Conservation (phyloP, 208 protist species). For the Sergeia podlipaevii region DNA sequence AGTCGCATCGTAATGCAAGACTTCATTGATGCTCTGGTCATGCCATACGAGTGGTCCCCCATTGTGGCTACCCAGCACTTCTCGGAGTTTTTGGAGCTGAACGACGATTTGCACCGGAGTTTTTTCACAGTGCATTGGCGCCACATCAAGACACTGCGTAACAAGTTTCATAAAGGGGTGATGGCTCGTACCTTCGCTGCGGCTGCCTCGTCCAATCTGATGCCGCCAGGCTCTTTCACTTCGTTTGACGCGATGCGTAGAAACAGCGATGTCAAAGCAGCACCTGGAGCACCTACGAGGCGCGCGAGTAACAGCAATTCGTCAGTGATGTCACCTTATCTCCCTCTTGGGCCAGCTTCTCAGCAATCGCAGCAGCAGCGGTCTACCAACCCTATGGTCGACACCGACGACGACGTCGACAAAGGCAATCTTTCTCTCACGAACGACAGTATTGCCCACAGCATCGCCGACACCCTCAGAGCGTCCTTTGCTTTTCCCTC, state of each 20-base stretch:
- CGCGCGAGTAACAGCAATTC: neutral
- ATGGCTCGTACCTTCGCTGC: slow-evolving; percentile 23
- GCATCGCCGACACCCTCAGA: too few relatives aligned
- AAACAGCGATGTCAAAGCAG: neutral
- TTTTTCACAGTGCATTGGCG: slow-evolving; percentile 26
- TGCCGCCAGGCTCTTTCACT: neutral
- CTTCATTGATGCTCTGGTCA: slow-evolving; percentile 40
- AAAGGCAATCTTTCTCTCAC: too few relatives aligned
- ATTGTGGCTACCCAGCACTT: slow-evolving; percentile 24
- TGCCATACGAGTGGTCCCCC: slow-evolving; percentile 28
- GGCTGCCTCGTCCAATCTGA: neutral
- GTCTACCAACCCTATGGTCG: too few relatives aligned
- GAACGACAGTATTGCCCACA: too few relatives aligned
- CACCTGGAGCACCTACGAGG: too few relatives aligned
- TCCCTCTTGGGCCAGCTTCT: too few relatives aligned
- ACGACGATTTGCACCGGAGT: slow-evolving; percentile 18
- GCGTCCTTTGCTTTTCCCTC: too few relatives aligned
- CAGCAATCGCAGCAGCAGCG: slow-evolving; percentile 4
- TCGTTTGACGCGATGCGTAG: neutral
- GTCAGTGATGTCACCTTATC: too few relatives aligned
- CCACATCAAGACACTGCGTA: slow-evolving; percentile 29
- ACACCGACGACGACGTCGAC: too few relatives aligned
- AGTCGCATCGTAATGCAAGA: slow-evolving; percentile 31
- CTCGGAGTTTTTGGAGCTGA: slow-evolving; percentile 29
- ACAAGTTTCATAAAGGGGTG: slow-evolving; percentile 17